These are phyloP conservation scores for Acanthamoeba triangularis DNA, from an alignment of 208 protist species.

Conservation along the genomic window DNA sequence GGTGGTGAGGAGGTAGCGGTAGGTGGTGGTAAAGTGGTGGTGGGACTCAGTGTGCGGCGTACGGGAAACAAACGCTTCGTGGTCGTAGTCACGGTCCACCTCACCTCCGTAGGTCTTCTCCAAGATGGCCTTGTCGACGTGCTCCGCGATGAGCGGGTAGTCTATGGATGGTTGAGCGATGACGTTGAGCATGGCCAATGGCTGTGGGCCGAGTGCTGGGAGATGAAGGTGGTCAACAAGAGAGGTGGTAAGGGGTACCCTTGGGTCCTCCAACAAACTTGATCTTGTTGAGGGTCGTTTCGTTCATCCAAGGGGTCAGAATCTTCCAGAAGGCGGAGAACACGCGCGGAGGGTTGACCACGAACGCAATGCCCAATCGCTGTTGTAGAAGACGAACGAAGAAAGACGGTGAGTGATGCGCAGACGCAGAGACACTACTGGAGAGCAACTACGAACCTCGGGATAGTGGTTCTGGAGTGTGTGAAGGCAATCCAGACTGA, in stretches of 20 bases:
- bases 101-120: slow-evolving; percentile 61
- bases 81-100: slow-evolving; percentile 25
- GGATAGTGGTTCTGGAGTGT: slow-evolving; percentile 52
- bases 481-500: slow-evolving; percentile 30
- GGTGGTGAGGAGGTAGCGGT: neutral
- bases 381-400: neutral
- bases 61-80: neutral
- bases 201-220: no score
- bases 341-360: slow-evolving; percentile 9
- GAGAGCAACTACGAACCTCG: neutral
- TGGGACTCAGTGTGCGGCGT: neutral
- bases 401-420: neutral
- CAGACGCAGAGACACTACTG: neutral
- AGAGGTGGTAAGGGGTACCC: neutral
- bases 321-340: slow-evolving; percentile 51
- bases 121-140: slow-evolving; percentile 20
- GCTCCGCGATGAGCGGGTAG: neutral
- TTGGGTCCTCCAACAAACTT: neutral
- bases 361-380: neutral
- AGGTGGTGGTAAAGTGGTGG: neutral
- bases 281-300: slow-evolving; percentile 48
- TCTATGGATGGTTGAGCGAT: neutral
- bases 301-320: slow-evolving; percentile 26
- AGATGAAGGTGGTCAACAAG: no score
- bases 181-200: neutral